Conservation (phyloP, 176 grass and related monocot species). For the Poa pratensis region DNA sequence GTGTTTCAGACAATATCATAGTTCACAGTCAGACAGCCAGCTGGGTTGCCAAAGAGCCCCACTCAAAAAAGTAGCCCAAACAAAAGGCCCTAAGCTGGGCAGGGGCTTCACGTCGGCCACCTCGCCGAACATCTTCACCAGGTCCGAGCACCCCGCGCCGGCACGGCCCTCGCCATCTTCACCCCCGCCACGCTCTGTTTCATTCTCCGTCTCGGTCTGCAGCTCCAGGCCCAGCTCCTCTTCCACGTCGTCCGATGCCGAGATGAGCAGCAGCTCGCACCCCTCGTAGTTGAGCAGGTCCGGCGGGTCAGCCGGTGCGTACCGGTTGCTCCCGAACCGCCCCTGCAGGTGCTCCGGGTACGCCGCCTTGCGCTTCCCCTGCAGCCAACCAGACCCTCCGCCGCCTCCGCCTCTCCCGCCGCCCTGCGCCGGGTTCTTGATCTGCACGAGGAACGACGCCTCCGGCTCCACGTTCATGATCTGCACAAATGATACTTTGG, state of each 20-base stretch:
- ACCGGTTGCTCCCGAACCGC: conserved; percentile 57
- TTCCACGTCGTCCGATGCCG: conserved; percentile 76
- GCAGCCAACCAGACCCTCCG: conserved; percentile 58
- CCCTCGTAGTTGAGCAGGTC: conserved; percentile 93
- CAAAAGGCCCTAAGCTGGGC: conserved; percentile 32
- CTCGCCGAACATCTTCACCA: conserved; percentile 76
- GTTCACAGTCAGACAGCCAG: too few species aligned
- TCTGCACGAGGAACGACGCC: conserved; percentile 85
- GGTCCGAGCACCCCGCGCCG: conserved; percentile 56
- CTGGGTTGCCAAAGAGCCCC: too few species aligned
- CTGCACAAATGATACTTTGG: too few species aligned
- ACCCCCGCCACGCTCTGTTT: neutral
- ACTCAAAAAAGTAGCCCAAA: too few species aligned
- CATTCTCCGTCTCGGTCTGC: conserved; percentile 46
- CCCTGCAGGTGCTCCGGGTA: conserved; percentile 74
- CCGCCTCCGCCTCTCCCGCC: neutral
- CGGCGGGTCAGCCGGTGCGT: conserved; percentile 67
- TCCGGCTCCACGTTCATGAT: conserved; percentile 75
- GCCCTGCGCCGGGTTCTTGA: conserved; percentile 76
- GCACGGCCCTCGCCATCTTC: neutral
- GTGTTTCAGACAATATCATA: too few species aligned
- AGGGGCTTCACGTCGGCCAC: conserved; percentile 71
- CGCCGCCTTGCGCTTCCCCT: conserved; percentile 67
- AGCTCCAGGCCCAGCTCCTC: conserved; percentile 82
- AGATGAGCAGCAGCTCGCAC: conserved; percentile 82